Evolutionary conservation across 176 grass and related monocot genomes (phyloP), one percentile per base, ranked within the genome.

Genomic region (Phragmites australis): DNA sequence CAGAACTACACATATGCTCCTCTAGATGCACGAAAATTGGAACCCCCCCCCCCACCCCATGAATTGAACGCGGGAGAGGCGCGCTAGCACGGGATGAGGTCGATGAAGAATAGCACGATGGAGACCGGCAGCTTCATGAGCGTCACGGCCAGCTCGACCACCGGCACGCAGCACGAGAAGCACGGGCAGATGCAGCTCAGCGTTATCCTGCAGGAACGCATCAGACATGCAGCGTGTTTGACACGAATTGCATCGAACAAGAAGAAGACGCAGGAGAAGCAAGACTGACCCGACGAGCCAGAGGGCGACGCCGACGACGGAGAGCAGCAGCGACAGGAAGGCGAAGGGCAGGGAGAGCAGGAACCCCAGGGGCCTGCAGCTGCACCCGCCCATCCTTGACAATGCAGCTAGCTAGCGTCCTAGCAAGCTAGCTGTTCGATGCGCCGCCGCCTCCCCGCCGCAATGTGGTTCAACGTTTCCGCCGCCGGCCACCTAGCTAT

Each of bases 291-390:
- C 91, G 64, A 85, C 76, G 85, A 90, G 46, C 87, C 87, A 90
- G 76, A 93, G 57, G 77, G 29, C 26, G 72, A 68, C 31, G 85
- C 85, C 88, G 78, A 85, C 66, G 72, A 80, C 50, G 59, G 88
- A 93, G 66, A 93, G 72, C 88, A 86, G 29, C 78, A 90, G 77
- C 60, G 88, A 83, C 66, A 93, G 87, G 42, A 88, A 53, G 70
- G 88, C 88, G 80, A 93, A 93, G 26, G 85, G 88, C 30, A 93
- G 82, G 27, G 84, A 86, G 29, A 93, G 65, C 44, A 90, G n/a
- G 82, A 86, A 88, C 19, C 49, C 91, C 54, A 93, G 50, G 41
- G 91, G 81, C 59, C 78, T 81, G 82, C 88, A 93, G 49, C 60
- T 29, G 29, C 60, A 63, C 58, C 6, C 74, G 51, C 53, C 82